Evolutionary conservation across 129 eudicot species (phyloP), one percentile per base, ranked within the genome.

Genomic region (Erigeron canadensis): DNA sequence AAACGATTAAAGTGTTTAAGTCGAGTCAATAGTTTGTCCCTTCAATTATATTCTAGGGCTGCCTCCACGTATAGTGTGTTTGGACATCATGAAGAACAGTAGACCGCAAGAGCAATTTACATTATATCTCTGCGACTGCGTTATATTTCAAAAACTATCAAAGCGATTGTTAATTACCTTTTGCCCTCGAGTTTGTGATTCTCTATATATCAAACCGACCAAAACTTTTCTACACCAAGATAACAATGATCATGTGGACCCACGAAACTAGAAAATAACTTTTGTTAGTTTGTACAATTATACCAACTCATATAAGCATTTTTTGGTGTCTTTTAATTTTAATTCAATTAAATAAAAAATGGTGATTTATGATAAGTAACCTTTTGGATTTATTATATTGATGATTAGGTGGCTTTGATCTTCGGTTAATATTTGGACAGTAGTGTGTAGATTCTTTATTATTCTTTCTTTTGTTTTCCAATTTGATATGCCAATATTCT

Each of bases 291-390:
- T 63, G 64, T 74, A 74, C 70, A 51, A 64, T n/a, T n/a, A n/a
- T 64, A 74, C 63, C 78, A 74, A 74, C 78, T 74, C 78, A 74
- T 64, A 64, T 64, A 74, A 51, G 64, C 77, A 74, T 63, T 65
- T 74, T 53, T 50, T 18, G 54, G 64, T 74, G 65, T 61, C 63
- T 70, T 64, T 74, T 5, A 39, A 55, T 70, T 71, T 71, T 28
- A 63, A 2, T 19, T 46, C 46, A 69, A 54, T 13, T 48, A 74
- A 19, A 41, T 17, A 47, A 12, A 50, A 6, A 47, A 44, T 45
- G 47, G 68, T 47, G 15, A 23, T 34, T n/a, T 53, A 34, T 53
- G 63, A 54, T 42, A 28, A 69, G n/a, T 18, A 13, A 56, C 28
- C 75, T 57, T 54, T 71, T 43, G 75, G 56, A 41, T 21, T 71